Evolutionary conservation across 768 basidiomycete species (phyloP), one percentile per base, ranked within the genome.

Genomic region (Ephemerocybe angulata): DNA sequence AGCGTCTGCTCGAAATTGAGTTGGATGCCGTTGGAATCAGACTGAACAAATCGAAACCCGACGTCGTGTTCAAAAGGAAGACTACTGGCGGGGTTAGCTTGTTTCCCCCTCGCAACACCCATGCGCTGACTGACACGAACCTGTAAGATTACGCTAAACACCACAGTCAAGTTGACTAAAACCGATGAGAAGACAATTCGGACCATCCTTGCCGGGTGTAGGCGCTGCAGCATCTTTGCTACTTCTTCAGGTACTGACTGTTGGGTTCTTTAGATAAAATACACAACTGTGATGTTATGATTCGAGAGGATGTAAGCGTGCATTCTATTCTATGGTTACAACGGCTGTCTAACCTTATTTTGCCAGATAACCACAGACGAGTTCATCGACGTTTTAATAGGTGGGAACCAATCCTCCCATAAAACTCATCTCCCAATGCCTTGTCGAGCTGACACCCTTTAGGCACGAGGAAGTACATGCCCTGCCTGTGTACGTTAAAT

Each of bases 381-480:
- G 67, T 97, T 99, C 65, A 96, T 99, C 59, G 97, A 99, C 66
- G 92, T 98, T n/a, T 78, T 99, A 22, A 90, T 99, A 50, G 97
- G 93, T 85, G 63, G 21, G 50, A 43, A 28, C 37, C 33, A 48
- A 24, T 48, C 30, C 28, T 30, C 40, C 8, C n/a, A 13, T 44
- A 17, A 7, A 19, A 28, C 8, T 8, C 29, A 25, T 10, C 40
- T 24, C 40, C 49, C 35, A 35, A 17, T 33, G 29, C 12, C n/a
- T 48, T 52, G 33, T 60, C n/a, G n/a, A n/a, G n/a, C n/a, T n/a
- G n/a, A n/a, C n/a, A n/a, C n/a, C n/a, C n/a, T n/a, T n/a, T n/a
- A 90, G 90, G 90, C 21, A 95, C 89, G 6, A 82, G 96, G 62
- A 98, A 98, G 79, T 98, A 98, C 64, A 81, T 97, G 2, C 93